These are phyloP conservation scores for Heliophila coronopifolia DNA, from an alignment of 441 rosid genomes.

Conservation along the genomic window DNA sequence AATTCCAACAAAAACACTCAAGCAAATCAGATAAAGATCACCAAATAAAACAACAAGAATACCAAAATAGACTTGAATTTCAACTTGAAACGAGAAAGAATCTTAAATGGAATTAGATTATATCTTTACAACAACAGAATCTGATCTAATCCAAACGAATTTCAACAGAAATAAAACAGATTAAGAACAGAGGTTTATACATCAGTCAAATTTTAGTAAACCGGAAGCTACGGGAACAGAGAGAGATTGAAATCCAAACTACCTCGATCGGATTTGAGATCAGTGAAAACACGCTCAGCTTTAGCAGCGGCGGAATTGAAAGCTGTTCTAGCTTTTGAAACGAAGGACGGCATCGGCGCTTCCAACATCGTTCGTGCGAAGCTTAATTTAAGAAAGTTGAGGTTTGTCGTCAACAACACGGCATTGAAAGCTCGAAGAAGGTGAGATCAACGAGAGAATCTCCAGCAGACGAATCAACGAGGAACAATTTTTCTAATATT, in stretches of 20 bases:
- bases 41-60: neutral
- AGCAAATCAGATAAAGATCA: slow-evolving; percentile 23
- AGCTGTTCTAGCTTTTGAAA: slow-evolving; percentile 84
- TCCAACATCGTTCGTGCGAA: slow-evolving; percentile 34
- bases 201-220: slow-evolving; percentile 37
- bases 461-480: slow-evolving; percentile 27
- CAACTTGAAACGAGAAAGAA: slow-evolving; percentile 18
- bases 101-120: too few relatives aligned
- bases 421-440: slow-evolving; percentile 24
- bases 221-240: slow-evolving; percentile 25
- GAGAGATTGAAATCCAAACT: neutral
- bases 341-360: slow-evolving; percentile 73
- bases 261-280: slow-evolving; percentile 87
- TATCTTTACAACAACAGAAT: too few relatives aligned
- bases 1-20: slow-evolving; percentile 9
- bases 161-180: neutral
- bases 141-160: slow-evolving; percentile 2
- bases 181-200: slow-evolving; percentile 18
- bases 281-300: slow-evolving; percentile 94
- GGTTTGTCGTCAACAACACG: slow-evolving; percentile 23
- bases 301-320: slow-evolving; percentile 91
- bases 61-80: neutral
- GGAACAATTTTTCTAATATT: too few relatives aligned
- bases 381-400: slow-evolving; percentile 25
- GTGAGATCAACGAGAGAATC: slow-evolving; percentile 9